Conservation (phyloP, 2,329 filamentous ascomycete genomes). For the Acrodontium crateriforme region DNA sequence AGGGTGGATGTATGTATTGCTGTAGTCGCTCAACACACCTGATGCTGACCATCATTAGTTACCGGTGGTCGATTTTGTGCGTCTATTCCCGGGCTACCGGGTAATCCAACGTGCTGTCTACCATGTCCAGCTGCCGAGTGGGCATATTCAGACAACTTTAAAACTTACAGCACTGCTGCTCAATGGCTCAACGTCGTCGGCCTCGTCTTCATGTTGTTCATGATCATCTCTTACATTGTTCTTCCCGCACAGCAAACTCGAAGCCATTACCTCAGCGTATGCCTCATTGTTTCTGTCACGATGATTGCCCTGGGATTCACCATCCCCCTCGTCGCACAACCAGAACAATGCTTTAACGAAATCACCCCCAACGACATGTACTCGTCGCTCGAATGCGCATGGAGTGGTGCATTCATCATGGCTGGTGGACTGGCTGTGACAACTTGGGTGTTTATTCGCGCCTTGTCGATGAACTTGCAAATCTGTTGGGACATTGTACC, state of each 20-base stretch:
- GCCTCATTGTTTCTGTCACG: conserved; percentile 59
- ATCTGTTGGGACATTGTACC: conserved; percentile 95
- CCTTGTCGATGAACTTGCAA: conserved; percentile 84
- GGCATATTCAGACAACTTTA: conserved; percentile 46
- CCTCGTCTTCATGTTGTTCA: conserved; percentile 56
- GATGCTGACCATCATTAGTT: conserved; percentile 30
- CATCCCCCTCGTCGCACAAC: conserved; percentile 65
- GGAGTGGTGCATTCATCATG: conserved; percentile 74
- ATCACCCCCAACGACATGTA: conserved; percentile 94
- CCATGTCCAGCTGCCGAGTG: conserved; percentile 81
- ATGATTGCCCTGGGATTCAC: conserved; percentile 89
- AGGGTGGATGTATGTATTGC: conserved; percentile 51
- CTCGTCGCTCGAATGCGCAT: conserved; percentile 66
- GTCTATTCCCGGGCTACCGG: conserved; percentile 26
- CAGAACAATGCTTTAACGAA: conserved; percentile 69
- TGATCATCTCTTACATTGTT: conserved; percentile 65
- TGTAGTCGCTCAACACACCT: conserved; percentile 3
- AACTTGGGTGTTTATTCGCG: conserved; percentile 83
- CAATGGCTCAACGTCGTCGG: conserved; percentile 73
- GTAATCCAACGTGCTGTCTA: conserved; percentile 58
- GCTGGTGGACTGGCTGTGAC: conserved; percentile 73
- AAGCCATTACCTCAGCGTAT: conserved; percentile 85
- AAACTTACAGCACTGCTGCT: conserved; percentile 48
- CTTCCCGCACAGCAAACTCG: conserved; percentile 81
- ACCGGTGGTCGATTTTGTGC: conserved; percentile 45